Evolutionary conservation across 1,284 basidiomycete species (phyloP).

Genomic region (Fomitopsis pinicola): DNA sequence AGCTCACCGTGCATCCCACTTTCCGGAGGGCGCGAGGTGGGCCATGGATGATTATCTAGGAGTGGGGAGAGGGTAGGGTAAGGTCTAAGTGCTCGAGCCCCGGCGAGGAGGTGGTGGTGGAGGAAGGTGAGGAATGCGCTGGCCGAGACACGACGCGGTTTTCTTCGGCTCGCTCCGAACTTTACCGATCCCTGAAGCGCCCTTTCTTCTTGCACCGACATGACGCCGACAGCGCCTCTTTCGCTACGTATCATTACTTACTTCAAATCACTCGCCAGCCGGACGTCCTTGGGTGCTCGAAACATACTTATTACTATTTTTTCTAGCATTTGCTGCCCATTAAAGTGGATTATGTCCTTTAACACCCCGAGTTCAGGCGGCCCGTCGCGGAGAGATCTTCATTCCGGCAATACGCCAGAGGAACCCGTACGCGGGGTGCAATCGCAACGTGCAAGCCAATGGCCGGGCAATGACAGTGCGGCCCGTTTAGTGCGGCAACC

Average conservation of each 20-base stretch:
- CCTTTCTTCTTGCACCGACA: not conserved
- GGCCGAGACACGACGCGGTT: slow-evolving; percentile 16
- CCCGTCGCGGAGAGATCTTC: no score
- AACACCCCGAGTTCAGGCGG: no score
- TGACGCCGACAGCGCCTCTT: not conserved
- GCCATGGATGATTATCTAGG: slow-evolving; percentile 30
- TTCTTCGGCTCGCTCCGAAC: slow-evolving; percentile 16
- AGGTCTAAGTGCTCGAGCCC: slow-evolving; percentile 23
- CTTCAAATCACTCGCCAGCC: no score
- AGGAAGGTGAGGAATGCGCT: slow-evolving; percentile 15
- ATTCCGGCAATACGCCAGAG: no score
- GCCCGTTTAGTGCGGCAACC: no score
- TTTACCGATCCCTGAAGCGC: slow-evolving; percentile 11
- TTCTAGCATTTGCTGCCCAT: no score
- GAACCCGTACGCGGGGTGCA: no score
- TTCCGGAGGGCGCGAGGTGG: slow-evolving; percentile 35
- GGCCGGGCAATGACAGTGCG: no score
- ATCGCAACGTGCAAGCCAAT: no score
- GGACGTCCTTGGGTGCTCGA: no score
- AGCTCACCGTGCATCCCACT: slow-evolving; percentile 69
- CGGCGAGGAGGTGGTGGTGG: slow-evolving; percentile 19
- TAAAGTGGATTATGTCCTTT: no score
- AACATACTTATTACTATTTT: no score
- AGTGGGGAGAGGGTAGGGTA: slow-evolving; percentile 17
- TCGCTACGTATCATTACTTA: not conserved